A percentile compares a stretch with the other conserved stretches of the same genome.
Conservation (phyloP, 2,329 filamentous ascomycete genomes). For the Colletotrichum falcatum region DNA sequence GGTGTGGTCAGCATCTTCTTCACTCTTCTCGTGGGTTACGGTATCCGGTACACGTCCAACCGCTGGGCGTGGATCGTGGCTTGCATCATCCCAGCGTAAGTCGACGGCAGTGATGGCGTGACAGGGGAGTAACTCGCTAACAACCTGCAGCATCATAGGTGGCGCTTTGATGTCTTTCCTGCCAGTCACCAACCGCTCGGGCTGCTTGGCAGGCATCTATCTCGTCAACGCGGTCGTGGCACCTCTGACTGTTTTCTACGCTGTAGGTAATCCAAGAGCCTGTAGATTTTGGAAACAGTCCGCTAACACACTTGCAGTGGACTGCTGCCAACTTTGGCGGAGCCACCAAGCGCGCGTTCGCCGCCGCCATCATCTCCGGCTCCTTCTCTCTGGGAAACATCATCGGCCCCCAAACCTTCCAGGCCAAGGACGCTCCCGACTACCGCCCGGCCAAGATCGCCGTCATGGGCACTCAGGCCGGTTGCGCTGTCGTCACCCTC, state of each 20-base stretch:
- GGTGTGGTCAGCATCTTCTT: conserved; percentile 65
- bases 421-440: conserved; percentile 61
- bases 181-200: conserved; percentile 57
- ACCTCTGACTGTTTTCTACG: conserved; percentile 59
- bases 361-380: conserved; percentile 61
- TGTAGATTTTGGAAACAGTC: not conserved
- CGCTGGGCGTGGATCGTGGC: conserved; percentile 63
- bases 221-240: conserved; percentile 63
- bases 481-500: conserved; percentile 55
- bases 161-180: conserved; percentile 66
- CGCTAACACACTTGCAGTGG: conserved; percentile 50
- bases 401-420: conserved; percentile 69
- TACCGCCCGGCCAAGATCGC: conserved; percentile 67
- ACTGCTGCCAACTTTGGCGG: conserved; percentile 64
- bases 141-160: conserved; percentile 55
- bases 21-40: conserved; percentile 61
- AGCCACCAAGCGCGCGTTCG: conserved; percentile 64
- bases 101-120: conserved; percentile 3
- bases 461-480: conserved; percentile 64
- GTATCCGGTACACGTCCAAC: conserved; percentile 59
- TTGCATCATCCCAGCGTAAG: conserved; percentile 61
- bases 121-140: conserved; percentile 1
- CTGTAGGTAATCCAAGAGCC: conserved; percentile 47
- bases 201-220: conserved; percentile 62
- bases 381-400: conserved; percentile 67